These are phyloP conservation scores for Herpotrichia juniperi DNA, from an alignment of 2,329 filamentous ascomycete genomes.

Conservation along the genomic window DNA sequence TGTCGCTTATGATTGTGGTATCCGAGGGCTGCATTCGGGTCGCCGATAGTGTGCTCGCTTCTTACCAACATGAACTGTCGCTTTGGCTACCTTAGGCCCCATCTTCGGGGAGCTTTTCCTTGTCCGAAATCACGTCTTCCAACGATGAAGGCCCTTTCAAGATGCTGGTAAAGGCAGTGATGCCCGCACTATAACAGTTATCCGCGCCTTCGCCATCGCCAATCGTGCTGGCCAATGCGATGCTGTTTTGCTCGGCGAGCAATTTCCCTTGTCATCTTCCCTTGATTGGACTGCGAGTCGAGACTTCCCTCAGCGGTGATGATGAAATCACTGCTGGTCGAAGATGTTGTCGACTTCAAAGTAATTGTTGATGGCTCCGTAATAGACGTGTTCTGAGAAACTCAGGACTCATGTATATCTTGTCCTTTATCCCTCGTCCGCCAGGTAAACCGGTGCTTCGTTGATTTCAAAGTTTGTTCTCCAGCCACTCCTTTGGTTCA, in stretches of 20 bases:
- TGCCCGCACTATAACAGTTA: constrained; percentile 32
- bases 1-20: too few species aligned
- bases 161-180: constrained; percentile 46
- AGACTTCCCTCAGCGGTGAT: constrained; percentile 61
- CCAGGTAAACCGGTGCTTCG: constrained; percentile 60
- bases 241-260: constrained; percentile 55
- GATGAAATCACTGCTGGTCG: constrained; percentile 54
- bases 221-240: constrained; percentile 42
- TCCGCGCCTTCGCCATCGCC: constrained; percentile 33
- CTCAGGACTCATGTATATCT: too few species aligned
- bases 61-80: constrained; percentile 45
- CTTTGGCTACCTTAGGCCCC: constrained; percentile 47
- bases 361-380: constrained; percentile 59
- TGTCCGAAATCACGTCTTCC: constrained; percentile 42
- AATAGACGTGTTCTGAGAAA: too few species aligned
- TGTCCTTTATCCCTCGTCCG: constrained; percentile 58
- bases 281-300: constrained; percentile 58
- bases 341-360: constrained; percentile 56
- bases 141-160: constrained; percentile 40
- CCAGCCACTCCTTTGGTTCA: constrained; percentile 50
- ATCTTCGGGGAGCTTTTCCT: constrained; percentile 41
- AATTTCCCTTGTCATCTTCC: constrained; percentile 61
- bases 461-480: constrained; percentile 43
- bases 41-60: constrained; percentile 13
- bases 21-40: not conserved